Evolutionary conservation across 129 eudicot genomes (phyloP).

Genomic region (Helianthus annuus): DNA sequence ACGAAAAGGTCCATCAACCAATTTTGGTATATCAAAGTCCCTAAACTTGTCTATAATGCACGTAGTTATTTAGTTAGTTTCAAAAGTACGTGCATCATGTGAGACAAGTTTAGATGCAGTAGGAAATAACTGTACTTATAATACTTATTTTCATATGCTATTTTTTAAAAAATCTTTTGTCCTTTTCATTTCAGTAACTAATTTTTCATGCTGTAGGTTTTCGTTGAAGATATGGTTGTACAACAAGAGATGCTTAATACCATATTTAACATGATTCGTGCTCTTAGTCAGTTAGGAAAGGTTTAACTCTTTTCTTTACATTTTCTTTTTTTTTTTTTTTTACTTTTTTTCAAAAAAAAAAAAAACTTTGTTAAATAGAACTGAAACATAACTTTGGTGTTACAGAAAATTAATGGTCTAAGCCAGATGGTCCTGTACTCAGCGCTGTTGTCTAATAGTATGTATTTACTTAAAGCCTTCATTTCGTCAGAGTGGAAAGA

Average conservation of each 20-base stretch:
- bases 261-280: conserved; percentile 43
- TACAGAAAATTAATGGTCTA: conserved; percentile 45
- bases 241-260: conserved; percentile 54
- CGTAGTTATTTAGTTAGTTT: no score
- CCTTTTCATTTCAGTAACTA: conserved; percentile 2
- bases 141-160: no score
- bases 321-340: background rate
- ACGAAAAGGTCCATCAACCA: no score
- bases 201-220: conserved; percentile 46
- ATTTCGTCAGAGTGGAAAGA: conserved; percentile 63
- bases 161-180: background rate
- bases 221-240: conserved; percentile 54
- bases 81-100: no score
- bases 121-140: no score
- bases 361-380: background rate
- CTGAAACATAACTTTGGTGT: conserved; percentile 22
- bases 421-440: conserved; percentile 45
- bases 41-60: no score
- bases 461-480: conserved; percentile 50
- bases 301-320: conserved; percentile 31
- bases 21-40: no score
- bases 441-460: conserved; percentile 59
- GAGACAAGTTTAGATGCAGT: no score
- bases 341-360: no score
- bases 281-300: conserved; percentile 51